phyloP scores from a whole-genome alignment of 495 filamentous ascomycete species.

The Articulospora tetracladia region DNA sequence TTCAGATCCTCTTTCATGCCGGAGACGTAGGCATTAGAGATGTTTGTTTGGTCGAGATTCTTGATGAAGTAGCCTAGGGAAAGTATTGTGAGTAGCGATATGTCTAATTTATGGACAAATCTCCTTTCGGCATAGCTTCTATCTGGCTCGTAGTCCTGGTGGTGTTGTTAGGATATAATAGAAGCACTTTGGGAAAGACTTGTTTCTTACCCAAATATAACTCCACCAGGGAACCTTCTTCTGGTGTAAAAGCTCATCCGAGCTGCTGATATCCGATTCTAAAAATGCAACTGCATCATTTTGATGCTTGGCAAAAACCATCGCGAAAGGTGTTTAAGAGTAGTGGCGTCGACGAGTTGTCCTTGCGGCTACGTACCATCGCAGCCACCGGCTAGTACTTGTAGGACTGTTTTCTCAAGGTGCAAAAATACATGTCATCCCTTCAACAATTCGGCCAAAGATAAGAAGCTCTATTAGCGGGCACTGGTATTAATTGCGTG shows the following conservation, averaged over 20 bases:
- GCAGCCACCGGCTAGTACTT: no score
- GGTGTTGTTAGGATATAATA: background rate
- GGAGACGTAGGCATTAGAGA: slow-evolving; percentile 60
- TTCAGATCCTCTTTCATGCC: slow-evolving; percentile 62
- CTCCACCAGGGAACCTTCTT: slow-evolving; percentile 1
- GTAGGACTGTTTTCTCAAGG: no score
- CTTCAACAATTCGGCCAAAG: background rate
- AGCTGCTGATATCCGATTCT: background rate
- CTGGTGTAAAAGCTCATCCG: background rate
- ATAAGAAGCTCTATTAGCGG: background rate
- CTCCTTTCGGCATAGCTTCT: slow-evolving; percentile 41
- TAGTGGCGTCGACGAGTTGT: no score
- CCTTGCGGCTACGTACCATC: no score
- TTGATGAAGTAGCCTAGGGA: slow-evolving; percentile 54
- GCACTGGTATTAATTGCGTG: background rate
- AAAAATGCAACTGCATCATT: background rate
- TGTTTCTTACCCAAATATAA: slow-evolving; percentile 16
- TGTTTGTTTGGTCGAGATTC: slow-evolving; percentile 56
- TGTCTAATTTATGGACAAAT: slow-evolving; percentile 58
- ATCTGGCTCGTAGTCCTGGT: slow-evolving; percentile 17
- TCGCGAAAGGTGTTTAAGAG: background rate
- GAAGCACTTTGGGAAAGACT: background rate
- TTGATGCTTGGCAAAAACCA: background rate
- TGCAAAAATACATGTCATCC: no score
- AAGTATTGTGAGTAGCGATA: slow-evolving; percentile 50